Base-by-base conservation (phyloP, 1,139 yeast genomes). In the Saccharomyces pastorianus region DNA sequence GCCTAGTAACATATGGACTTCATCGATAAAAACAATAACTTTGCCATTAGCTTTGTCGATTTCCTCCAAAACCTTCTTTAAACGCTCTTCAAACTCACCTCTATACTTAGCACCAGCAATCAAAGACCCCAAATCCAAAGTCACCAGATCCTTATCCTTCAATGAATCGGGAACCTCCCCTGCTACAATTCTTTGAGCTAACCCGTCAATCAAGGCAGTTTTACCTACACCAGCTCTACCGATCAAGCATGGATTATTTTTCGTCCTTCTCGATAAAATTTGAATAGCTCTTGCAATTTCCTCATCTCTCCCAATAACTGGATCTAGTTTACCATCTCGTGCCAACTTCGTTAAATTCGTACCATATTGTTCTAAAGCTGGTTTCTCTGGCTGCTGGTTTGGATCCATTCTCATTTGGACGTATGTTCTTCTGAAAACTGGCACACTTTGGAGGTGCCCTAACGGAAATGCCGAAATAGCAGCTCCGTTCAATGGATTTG, bases 141-240 rank as follows among this genome's bases (percentile, higher is more conserved):
- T 83, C 47, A 90, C 80, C 29, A 93, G 84, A 59, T 82, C 80
- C 69, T 93, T 91, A 55, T 86, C 83, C 66, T 88, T 88, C 85
- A 93, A 84, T 51, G 90, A 82, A 58, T 93, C 98, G 0, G 99
- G 99, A 0, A 93, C 99, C 65, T 90, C 96, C 8, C 93, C 93
- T 56, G 87, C 82, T 14, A 88, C 82, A 54, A 93, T 90, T 63
- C 97, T 74, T 71, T 93, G 98, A 0, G 98, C 98, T 51, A 93
- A 76, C 0, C 98, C 99, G 70, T 93, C 99, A 82, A 93, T 86
- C 53, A 93, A 83, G 4, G 97, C 95, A 0, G 98, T 93, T 71
- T 93, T 93, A 73, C 99, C 99, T 0, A 96, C 95, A 72, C 99
- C 99, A 0, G 99, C 98, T 60, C 88, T 83, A 58, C 98, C 99